Evolutionary conservation across 257 asterid genomes (phyloP).

Genomic region (Ajuga chamaepitys): DNA sequence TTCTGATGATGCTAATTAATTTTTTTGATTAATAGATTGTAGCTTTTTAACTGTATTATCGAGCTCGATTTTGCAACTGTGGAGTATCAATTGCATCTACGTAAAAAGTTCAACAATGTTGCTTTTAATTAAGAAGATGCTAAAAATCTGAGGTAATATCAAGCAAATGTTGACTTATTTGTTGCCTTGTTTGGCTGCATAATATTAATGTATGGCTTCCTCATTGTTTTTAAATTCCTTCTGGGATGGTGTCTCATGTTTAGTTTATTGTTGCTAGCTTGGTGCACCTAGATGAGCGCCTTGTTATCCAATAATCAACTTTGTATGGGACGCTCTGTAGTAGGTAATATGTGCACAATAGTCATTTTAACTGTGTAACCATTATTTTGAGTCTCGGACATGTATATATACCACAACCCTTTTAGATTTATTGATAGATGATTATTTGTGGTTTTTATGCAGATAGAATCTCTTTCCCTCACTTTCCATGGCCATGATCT

Average conservation of each 20-base stretch:
- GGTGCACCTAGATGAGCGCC: slow-evolving; percentile 33
- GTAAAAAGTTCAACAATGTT: neutral
- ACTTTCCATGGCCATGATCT: slow-evolving; percentile 98
- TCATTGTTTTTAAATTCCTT: neutral
- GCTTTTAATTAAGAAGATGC: neutral
- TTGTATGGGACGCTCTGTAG: slow-evolving; percentile 22
- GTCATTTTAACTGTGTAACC: neutral
- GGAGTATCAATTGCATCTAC: neutral
- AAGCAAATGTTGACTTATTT: neutral
- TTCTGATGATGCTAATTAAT: neutral
- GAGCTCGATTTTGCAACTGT: neutral
- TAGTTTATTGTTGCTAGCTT: slow-evolving; percentile 36
- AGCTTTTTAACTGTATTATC: neutral
- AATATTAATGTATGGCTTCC: neutral
- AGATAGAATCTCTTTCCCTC: slow-evolving; percentile 95
- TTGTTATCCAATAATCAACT: slow-evolving; percentile 26
- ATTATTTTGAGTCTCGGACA: neutral
- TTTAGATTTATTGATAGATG: neutral
- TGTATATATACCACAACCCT: neutral
- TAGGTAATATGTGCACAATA: slow-evolving; percentile 19
- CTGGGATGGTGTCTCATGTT: slow-evolving; percentile 18
- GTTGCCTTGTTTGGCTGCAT: neutral
- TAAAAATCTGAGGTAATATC: neutral
- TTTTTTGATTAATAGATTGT: neutral
- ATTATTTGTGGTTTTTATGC: slow-evolving; percentile 11